Evolutionary conservation across 371 early-diverging fungal genomes (phyloP), one percentile per base, ranked within the genome.

Genomic region (Zychaea mexicana): DNA sequence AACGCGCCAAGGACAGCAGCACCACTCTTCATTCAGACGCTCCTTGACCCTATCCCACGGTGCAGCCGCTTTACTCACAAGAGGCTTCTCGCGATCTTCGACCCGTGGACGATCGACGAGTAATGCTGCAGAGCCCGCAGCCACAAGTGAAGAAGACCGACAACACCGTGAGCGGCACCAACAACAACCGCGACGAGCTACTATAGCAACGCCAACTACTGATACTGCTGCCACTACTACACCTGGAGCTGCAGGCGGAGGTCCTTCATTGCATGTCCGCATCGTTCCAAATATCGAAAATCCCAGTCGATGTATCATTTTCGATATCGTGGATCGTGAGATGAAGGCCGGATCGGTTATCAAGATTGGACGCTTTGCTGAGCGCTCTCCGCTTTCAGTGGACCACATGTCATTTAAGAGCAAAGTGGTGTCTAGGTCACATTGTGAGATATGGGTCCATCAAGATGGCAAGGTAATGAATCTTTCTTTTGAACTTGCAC

Each of bases 341-440:
- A 80, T 94, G 19, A 79, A 87, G 19, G 85, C 87, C 22, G 87
- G 86, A 36, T 77, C 85, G 21, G 71, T 87, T 3, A 79, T 94
- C 55, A 92, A 92, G 61, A 87, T 94, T 47, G 94, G 94, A 0
- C 79, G 95, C 49, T 92, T 91, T 60, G 91, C 94, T 0, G 94
- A 94, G 59, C 86, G 87, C 60, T 84, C 85, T 5, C 19, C 59
- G 31, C 38, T 54, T 33, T 64, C 72, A 9, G 82, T 84, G 46
- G 90, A 88, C 68, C 82, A 90, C 45, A 88, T 94, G 62, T 89
- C 93, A 15, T 98, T 98, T 80, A 91, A 91, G 70, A 90, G 91
- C 73, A 97, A 98, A 67, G 98, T 98, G n/a, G 96, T 98, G 17
- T 89, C 90, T 26, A 84, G 98, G 54, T 87, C 89, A 24, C 98